Evolutionary conservation across 208 protist species (phyloP), one percentile per base, ranked within the genome.

Genomic region (Balamuthia mandrillaris): DNA sequence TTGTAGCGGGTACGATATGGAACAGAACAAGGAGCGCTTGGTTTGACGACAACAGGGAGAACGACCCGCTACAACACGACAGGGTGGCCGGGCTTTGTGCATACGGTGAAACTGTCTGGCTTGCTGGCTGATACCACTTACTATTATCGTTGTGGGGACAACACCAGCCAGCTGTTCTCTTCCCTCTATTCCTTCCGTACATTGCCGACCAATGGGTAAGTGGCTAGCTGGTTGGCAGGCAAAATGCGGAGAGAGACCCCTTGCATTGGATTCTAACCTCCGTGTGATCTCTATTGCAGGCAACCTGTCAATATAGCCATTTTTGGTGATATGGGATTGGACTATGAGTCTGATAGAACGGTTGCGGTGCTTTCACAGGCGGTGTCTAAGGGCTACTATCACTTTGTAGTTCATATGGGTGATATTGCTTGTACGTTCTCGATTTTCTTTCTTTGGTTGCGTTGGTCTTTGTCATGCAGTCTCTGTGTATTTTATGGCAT

Each of bases 251-350:
- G 21, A 14, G 47, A 21, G 14, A 21, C 29, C 29, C 31, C 14
- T 68, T 4, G 21, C 33, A 68, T 37, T 14, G 27, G 37, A n/a
- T 7, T 5, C 24, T 7, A n/a, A 42, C 7, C 6, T 39, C 12
- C 41, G 7, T 74, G 41, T 3, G 39, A n/a, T n/a, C n/a, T n/a
- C n/a, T n/a, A n/a, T n/a, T 49, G 18, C 29, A 16, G 5, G n/a
- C 21, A 41, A 29, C 5, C 24, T 16, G 27, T 78, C 16, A 49
- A 78, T 37, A 49, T 78, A 10, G 70, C 70, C 5, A 49, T 78
- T 12, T 78, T 78, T 58, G 70, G 70, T 18, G 70, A 78, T 18
- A 78, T 78, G 70, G 70, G 70, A 18, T 49, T 78, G 9, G 70
- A 78, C 21, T 29, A 78, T 7, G 70, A 78, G 18, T 78, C 70